These are phyloP conservation scores for Aspergillus candidus DNA, from an alignment of 2,329 filamentous ascomycete genomes.

Conservation along the genomic window DNA sequence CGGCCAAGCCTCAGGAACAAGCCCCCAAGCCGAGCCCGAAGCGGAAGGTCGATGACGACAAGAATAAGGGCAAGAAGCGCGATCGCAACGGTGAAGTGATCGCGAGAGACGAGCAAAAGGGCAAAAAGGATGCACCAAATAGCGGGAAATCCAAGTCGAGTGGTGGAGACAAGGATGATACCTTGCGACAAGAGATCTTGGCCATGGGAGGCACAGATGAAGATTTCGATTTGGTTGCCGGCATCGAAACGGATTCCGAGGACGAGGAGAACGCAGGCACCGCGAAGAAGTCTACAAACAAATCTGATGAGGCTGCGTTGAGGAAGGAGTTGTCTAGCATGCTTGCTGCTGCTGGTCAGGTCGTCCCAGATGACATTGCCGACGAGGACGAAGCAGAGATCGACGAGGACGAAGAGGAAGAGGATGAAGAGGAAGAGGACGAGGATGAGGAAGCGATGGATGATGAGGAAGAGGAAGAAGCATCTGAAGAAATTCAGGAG, in stretches of 20 bases:
- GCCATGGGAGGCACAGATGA: constrained; percentile 46
- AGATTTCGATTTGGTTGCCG: constrained; percentile 42
- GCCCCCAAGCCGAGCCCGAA: constrained; percentile 16
- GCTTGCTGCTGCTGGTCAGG: constrained; percentile 31
- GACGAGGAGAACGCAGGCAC: constrained; percentile 31
- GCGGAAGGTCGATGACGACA: constrained; percentile 16
- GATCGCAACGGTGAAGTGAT: constrained; percentile 44
- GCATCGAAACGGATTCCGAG: constrained; percentile 42
- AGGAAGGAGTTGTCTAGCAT: constrained; percentile 36
- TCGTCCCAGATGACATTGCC: constrained; percentile 31
- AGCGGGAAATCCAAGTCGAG: constrained; percentile 15
- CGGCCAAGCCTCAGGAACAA: constrained; percentile 21
- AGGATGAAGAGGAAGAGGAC: constrained; percentile 29
- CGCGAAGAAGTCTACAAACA: constrained; percentile 19
- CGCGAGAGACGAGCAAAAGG: constrained; percentile 27
- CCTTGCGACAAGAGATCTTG: constrained; percentile 40
- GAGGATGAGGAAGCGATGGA: constrained; percentile 26
- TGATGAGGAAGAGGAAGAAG: constrained; percentile 28
- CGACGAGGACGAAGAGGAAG: constrained; percentile 37
- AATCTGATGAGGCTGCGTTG: constrained; percentile 31
- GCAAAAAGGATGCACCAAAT: constrained; percentile 17
- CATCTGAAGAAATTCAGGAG: constrained; percentile 22
- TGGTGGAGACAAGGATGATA: constrained; percentile 22
- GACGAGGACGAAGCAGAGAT: constrained; percentile 26
- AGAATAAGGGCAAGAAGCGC: constrained; percentile 39